Conservation (phyloP, 106 monocot genomes). For the Acorus gramineus region DNA sequence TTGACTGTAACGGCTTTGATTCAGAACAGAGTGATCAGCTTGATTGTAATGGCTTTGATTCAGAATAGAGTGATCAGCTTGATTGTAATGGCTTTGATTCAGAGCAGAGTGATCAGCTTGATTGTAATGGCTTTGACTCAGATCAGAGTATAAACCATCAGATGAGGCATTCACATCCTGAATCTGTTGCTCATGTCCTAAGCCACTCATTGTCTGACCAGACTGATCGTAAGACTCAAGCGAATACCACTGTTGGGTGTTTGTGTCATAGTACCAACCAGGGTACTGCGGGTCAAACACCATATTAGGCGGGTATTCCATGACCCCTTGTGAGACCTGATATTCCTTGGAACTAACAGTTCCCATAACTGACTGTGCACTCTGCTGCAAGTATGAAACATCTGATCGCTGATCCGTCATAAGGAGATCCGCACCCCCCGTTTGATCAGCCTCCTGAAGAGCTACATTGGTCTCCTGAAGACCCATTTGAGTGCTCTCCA, state of each 20-base stretch:
- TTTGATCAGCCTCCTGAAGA: not conserved
- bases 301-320: constrained; percentile 88
- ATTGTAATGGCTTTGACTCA: constrained; percentile 7
- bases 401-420: constrained; percentile 20
- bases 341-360: constrained; percentile 32
- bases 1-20: constrained; percentile 6
- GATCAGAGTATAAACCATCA: constrained; percentile 8
- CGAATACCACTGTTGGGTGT: constrained; percentile 65
- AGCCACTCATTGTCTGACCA: constrained; percentile 10
- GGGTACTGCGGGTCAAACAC: constrained; percentile 91
- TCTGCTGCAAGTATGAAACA: constrained; percentile 42
- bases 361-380: constrained; percentile 29
- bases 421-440: constrained; percentile 4
- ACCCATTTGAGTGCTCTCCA: constrained; percentile 4
- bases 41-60: constrained; percentile 7
- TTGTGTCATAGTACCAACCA: constrained; percentile 91
- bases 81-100: constrained; percentile 6
- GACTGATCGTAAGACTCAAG: constrained; percentile 70
- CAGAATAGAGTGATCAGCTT: constrained; percentile 6
- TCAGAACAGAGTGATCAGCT: constrained; percentile 6
- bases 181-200: constrained; percentile 12
- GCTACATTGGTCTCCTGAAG: not conserved
- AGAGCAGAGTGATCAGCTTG: constrained; percentile 9
- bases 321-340: constrained; percentile 24
- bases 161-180: constrained; percentile 15